Percentiles rank a stretch among this genome's conserved stretches.
These are phyloP conservation scores for Verticillium alfalfae DNA, from an alignment of 2,329 filamentous ascomycete genomes.

Conservation along the genomic window DNA sequence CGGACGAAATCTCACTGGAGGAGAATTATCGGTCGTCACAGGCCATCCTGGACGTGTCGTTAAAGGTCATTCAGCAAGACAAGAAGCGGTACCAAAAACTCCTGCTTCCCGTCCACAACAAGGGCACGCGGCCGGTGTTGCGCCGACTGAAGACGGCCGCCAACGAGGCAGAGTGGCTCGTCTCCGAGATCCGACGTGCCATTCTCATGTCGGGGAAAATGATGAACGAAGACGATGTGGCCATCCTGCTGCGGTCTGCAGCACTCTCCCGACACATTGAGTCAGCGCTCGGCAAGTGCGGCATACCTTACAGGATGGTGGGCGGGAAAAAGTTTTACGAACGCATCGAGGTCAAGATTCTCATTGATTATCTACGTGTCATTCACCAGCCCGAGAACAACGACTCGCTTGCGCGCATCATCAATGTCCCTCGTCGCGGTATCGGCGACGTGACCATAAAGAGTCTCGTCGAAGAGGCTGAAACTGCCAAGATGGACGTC, in stretches of 20 bases:
- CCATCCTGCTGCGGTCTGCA: conserved; percentile 81
- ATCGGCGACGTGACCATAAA: conserved; percentile 78
- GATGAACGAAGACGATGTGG: conserved; percentile 71
- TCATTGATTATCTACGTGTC: conserved; percentile 84
- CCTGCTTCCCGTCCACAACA: conserved; percentile 72
- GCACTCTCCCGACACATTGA: conserved; percentile 82
- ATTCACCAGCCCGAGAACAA: conserved; percentile 82
- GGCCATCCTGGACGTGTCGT: conserved; percentile 72
- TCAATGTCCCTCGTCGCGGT: conserved; percentile 77
- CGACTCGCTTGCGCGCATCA: conserved; percentile 74
- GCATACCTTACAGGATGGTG: conserved; percentile 88
- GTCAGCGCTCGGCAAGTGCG: conserved; percentile 69
- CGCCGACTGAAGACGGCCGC: conserved; percentile 65
- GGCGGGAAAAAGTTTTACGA: conserved; percentile 90
- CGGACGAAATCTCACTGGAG: conserved; percentile 77
- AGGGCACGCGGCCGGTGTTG: conserved; percentile 75
- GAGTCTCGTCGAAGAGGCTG: conserved; percentile 69
- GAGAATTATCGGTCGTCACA: conserved; percentile 94
- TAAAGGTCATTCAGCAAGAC: conserved; percentile 89
- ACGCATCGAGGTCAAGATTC: conserved; percentile 76
- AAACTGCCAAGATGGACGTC: conserved; percentile 60
- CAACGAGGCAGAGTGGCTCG: conserved; percentile 82
- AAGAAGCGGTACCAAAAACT: conserved; percentile 71
- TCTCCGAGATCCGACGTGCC: conserved; percentile 71
- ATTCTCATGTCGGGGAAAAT: conserved; percentile 67